Percentiles rank a stretch among this genome's conserved stretches.
Evolutionary conservation across 2,329 filamentous ascomycete genomes (phyloP).

Genomic region (Epichloe gansuensis): DNA sequence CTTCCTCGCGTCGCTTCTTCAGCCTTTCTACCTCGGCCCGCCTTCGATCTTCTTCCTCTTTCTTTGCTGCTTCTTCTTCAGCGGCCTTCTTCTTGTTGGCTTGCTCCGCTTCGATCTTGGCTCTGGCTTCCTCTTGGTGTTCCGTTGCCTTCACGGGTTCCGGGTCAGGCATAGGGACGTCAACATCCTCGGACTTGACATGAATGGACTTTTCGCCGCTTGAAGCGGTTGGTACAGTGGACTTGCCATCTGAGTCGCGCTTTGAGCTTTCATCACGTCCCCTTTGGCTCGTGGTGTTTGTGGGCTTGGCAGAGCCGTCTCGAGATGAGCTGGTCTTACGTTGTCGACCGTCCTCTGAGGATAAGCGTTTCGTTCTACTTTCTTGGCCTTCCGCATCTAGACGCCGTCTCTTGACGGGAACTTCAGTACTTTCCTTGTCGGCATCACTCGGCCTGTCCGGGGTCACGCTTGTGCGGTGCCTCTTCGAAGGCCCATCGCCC

Average conservation of each 20-base stretch:
- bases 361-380: conserved; percentile 29
- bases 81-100: conserved; percentile 19
- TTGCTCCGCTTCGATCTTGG: conserved; percentile 16
- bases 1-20: conserved; percentile 22
- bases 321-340: conserved; percentile 30
- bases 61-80: conserved; percentile 23
- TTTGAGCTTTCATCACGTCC: conserved; percentile 29
- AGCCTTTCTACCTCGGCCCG: conserved; percentile 24
- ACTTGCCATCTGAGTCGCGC: conserved; percentile 26
- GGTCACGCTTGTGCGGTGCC: conserved; percentile 46
- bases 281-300: conserved; percentile 22
- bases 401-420: conserved; percentile 42
- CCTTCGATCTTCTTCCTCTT: conserved; percentile 17
- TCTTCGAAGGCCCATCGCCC: conserved; percentile 42
- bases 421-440: conserved; percentile 41
- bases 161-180: conserved; percentile 44
- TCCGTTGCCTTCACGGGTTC: conserved; percentile 18
- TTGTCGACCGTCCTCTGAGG: conserved; percentile 34
- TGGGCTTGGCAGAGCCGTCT: conserved; percentile 24
- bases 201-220: conserved; percentile 38
- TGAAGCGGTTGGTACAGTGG: conserved; percentile 24
- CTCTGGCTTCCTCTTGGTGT: conserved; percentile 6
- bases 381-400: conserved; percentile 43
- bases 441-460: conserved; percentile 39
- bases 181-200: conserved; percentile 44